Conservation (phyloP, 139 green algal genomes). For the Chlorella sp. region DNA sequence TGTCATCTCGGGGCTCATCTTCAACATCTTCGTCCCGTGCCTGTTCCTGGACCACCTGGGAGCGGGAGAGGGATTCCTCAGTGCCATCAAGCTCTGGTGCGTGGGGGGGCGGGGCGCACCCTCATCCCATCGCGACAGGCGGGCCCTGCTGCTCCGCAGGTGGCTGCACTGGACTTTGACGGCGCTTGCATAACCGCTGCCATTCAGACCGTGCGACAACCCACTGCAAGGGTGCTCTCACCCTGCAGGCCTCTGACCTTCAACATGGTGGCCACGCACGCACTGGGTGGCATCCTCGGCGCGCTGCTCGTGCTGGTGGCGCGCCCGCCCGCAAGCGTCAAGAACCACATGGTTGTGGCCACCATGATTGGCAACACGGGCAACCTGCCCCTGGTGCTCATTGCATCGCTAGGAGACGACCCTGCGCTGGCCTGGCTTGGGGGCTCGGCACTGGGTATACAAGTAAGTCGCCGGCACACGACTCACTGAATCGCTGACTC, state of each 20-base stretch:
- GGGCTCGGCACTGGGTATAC: slow-evolving; percentile 3
- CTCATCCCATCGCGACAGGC: no score
- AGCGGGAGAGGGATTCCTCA: not conserved
- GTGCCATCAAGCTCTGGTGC: slow-evolving; percentile 2
- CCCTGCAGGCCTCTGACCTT: slow-evolving; percentile 5
- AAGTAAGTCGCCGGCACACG: no score
- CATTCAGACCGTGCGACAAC: no score
- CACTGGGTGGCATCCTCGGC: not conserved
- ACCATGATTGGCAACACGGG: slow-evolving; percentile 1
- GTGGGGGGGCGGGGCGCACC: not conserved
- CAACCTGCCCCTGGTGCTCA: slow-evolving; percentile 11
- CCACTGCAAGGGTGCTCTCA: no score
- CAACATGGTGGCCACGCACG: not conserved
- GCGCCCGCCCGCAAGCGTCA: not conserved
- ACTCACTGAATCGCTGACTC: no score
- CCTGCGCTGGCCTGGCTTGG: not conserved
- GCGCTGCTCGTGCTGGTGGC: not conserved
- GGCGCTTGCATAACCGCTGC: no score
- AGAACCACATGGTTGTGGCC: not conserved
- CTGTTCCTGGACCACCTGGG: slow-evolving; percentile 20
- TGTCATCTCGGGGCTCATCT: slow-evolving; percentile 7
- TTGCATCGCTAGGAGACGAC: not conserved
- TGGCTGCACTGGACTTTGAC: no score
- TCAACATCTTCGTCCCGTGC: slow-evolving; percentile 20
- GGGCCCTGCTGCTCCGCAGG: no score